Evolutionary conservation across 768 basidiomycete species (phyloP), one percentile per base, ranked within the genome.

Genomic region (Floccularia luteovirens): DNA sequence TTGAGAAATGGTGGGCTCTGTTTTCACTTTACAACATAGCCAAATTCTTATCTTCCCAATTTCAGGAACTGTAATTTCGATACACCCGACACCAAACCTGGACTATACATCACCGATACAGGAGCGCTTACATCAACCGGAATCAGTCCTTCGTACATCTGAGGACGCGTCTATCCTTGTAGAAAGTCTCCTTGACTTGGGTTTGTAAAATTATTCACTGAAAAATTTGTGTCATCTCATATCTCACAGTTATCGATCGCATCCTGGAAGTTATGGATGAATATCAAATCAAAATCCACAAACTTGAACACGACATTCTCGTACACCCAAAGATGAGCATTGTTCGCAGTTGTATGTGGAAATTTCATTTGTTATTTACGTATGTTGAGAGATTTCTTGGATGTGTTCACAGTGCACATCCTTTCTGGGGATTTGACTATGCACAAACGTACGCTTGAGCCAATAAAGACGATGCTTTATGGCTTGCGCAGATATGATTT

Each of bases 351-450:
- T 52, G 80, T 82, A 50, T 33, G 77, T 58, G 14, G 17, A 11
- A 7, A 28, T 4, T 46, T 7, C 36, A 31, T 8, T 33, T 38
- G 32, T 11, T 25, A 14, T 38, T 16, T 10, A 27, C 35, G 27
- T 36, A 33, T 12, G n/a, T 20, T 5, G 30, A 28, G 4, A 38
- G 16, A 39, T 23, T 41, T 12, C 5, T 14, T 28, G 16, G 16
- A 8, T 34, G 7, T 17, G 7, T 17, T 7, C 8, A 17, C 45
- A 83, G 82, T 89, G 31, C 85, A 87, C 49, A 82, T 89, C 42
- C 66, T 86, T 14, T 79, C 79, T 31, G 83, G 81, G 12, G 83
- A 89, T 48, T 67, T 89, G 3, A 79, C 77, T 42, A 60, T 85
- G 34, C 79, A 82, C 54, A 85, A 83, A 51, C 74, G 82, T 14